A percentile compares a stretch with the other conserved stretches of the same genome.
phyloP scores from a whole-genome alignment of 495 filamentous ascomycete genomes.

The Tetracladium marchalianum region DNA sequence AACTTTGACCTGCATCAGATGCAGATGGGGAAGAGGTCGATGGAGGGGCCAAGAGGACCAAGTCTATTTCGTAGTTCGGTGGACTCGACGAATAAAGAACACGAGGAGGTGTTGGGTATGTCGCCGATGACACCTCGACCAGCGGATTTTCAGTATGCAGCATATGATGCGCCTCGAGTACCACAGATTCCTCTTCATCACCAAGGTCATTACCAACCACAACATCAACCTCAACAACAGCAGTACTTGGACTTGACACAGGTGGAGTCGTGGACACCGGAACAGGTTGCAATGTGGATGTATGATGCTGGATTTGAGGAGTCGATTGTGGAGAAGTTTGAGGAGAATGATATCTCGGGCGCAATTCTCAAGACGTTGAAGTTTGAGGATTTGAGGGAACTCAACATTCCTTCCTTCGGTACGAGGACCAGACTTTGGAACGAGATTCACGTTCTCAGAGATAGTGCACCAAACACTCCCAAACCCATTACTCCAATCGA shows the following conservation, averaged over 20 bases:
- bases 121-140: constrained; percentile 48
- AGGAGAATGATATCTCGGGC: constrained; percentile 84
- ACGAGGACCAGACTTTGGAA: constrained; percentile 80
- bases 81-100: constrained; percentile 28
- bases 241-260: constrained; percentile 46
- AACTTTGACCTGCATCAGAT: constrained; percentile 29
- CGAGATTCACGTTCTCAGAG: constrained; percentile 63
- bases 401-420: constrained; percentile 87
- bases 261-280: constrained; percentile 55
- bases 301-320: constrained; percentile 58
- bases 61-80: constrained; percentile 72
- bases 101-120: constrained; percentile 49
- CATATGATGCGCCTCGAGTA: constrained; percentile 6
- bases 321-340: constrained; percentile 68
- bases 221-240: constrained; percentile 5
- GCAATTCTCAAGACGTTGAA: constrained; percentile 75
- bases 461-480: constrained; percentile 46
- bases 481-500: constrained; percentile 45
- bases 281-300: constrained; percentile 78
- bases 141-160: constrained; percentile 13
- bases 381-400: constrained; percentile 86
- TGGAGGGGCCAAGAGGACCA: constrained; percentile 73
- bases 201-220: constrained; percentile 15
- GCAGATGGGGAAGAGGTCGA: constrained; percentile 38
- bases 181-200: constrained; percentile 18